Base-by-base conservation (phyloP, 1,284 basidiomycete species). In the Megacollybia platyphylla region DNA sequence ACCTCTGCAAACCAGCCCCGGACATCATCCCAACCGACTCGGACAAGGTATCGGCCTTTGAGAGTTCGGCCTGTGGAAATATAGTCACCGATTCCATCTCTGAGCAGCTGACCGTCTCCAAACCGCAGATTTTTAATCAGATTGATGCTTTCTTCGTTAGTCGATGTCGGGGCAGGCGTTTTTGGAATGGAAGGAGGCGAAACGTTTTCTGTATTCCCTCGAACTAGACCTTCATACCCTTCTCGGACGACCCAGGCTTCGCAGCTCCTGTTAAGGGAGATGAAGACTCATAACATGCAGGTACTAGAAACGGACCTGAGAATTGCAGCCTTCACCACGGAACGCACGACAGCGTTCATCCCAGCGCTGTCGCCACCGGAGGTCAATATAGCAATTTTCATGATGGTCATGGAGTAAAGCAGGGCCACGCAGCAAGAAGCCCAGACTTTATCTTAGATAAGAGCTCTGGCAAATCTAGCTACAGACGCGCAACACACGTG, bases 1-100 rank as follows among this genome's bases (percentile, higher is more conserved):
- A 82, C 87, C 71, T 93, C 79, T 36, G 84, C 78, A 55, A 94
- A 84, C 90, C 93, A 98, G 4, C 90, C 89, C 28, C 90, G 71
- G 18, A 97, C 94, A 63, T 98, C 96, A 57, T 98, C 96, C 87
- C 94, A 98, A 4, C 94, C 96, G 2, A 97, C 93, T 47, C 90
- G 73, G 37, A 98, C 85, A 55, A 98, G 97, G 64, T 97, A 93
- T 40, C 86, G 72, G 1, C 92, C 92, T 55, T 86, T 90, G 51
- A 97, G 72, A 5, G 79, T 79, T 46, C 79, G 70, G 7, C 79
- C 82, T 7, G 69, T 64, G 7, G 13, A 32, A 11, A 68, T 61
- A 49, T 70, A 71, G 54, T 97, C 94, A 24, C 87, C 85, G 9
- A 91, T 92, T 5, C 94, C 94, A 55, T 97, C 88, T 52, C 77